Evolutionary conservation across 345 rosid genomes (phyloP), one percentile per base, ranked within the genome.

Genomic region (Eucalyptus marginata): DNA sequence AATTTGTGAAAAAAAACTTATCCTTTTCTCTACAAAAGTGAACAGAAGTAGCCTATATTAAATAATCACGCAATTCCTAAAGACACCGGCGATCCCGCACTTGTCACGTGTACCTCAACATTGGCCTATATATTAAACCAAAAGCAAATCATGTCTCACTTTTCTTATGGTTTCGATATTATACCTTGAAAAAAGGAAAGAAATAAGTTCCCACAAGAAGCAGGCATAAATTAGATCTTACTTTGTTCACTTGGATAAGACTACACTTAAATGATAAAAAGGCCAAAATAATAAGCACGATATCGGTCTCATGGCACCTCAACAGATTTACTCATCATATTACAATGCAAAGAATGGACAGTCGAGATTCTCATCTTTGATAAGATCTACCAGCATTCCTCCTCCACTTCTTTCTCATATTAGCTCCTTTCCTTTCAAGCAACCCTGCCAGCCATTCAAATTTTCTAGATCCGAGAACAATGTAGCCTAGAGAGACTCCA

Each of bases 351-450:
- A 29, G 17, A 13, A 29, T 14, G 16, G 29, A 29, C 10, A n/a
- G 8, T 29, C 4, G 5, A 62, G 71, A 62, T 29, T 62, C 71
- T 62, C 33, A 62, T 62, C 33, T 62, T 62, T 62, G 33, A 29
- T n/a, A 62, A 62, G 33, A 62, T 62, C 33, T 62, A 4, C 33
- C 3, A 36, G 47, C 71, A 24, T 86, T 54, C 13, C 47, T 54
- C 71, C 9, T 54, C 14, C 88, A 93, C 47, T 94, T 89, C 68
- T 94, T 95, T 90, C 91, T 95, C 79, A 86, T 94, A 59, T 89
- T 94, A 29, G 93, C 96, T 88, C 93, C 94, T 29, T 88, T 95
- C 83, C 66, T 93, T 50, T 94, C 96, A 13, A 91, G 92, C 90
- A 56, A 89, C 90, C 43, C 4, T 88, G 4, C 91, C 90, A 13